Evolutionary conservation across 805 yeast species (phyloP).

Genomic region (Candida dajiaensis): DNA sequence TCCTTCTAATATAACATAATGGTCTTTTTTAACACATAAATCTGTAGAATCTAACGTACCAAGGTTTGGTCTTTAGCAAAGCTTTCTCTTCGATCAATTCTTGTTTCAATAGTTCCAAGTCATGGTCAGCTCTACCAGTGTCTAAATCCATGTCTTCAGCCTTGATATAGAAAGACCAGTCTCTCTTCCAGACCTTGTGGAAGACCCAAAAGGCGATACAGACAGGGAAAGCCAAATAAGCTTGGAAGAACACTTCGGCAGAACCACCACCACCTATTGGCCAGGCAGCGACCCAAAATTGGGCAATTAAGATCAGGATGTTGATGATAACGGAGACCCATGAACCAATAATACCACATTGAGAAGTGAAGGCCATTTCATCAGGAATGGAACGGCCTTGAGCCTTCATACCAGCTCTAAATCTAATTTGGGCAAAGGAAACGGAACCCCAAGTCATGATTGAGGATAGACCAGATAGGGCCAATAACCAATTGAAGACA

Average conservation of each 20-base stretch:
- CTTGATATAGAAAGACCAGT: conserved; percentile 35
- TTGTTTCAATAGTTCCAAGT: conserved; percentile 48
- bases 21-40: conserved; percentile 37
- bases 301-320: conserved; percentile 59
- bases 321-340: conserved; percentile 53
- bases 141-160: conserved; percentile 51
- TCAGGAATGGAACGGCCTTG: conserved; percentile 62
- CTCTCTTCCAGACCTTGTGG: conserved; percentile 38
- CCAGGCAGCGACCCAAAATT: conserved; percentile 67
- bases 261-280: conserved; percentile 26
- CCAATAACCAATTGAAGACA: conserved; percentile 70
- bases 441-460: conserved; percentile 77
- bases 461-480: conserved; percentile 75
- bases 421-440: conserved; percentile 61
- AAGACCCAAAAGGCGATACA: conserved; percentile 30
- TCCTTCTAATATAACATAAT: conserved; percentile 22
- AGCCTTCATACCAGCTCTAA: conserved; percentile 47
- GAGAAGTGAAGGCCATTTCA: conserved; percentile 66
- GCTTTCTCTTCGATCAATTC: conserved; percentile 57
- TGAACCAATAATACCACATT: conserved; percentile 65
- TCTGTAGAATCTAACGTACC: conserved; percentile 41
- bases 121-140: conserved; percentile 58
- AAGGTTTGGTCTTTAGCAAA: conserved; percentile 37
- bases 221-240: conserved; percentile 37
- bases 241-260: conserved; percentile 30